Conservation (phyloP, 2,329 filamentous ascomycete species). For the Colletotrichum graminicola region DNA sequence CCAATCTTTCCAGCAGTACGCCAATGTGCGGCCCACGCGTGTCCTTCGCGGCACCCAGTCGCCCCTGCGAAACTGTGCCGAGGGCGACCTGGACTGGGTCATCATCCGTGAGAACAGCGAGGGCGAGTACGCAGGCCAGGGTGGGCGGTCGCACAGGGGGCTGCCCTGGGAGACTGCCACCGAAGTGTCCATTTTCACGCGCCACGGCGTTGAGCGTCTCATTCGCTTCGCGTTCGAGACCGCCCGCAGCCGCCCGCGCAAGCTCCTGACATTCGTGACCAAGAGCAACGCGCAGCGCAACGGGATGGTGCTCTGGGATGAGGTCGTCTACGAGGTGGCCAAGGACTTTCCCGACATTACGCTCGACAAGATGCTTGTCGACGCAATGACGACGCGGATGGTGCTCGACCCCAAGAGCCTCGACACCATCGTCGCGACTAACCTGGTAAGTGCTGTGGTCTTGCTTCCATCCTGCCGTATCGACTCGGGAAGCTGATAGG, state of each 20-base stretch:
- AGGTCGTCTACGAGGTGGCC: constrained; percentile 67
- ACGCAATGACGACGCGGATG: constrained; percentile 64
- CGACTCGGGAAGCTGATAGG: neutral
- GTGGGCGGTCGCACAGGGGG: constrained; percentile 69
- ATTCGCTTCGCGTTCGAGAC: constrained; percentile 74
- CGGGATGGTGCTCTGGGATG: constrained; percentile 77
- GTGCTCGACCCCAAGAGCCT: constrained; percentile 68
- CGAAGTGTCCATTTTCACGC: constrained; percentile 73
- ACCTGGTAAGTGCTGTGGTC: constrained; percentile 55
- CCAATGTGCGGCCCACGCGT: constrained; percentile 73
- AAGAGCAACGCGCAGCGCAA: constrained; percentile 76
- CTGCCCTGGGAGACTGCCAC: constrained; percentile 71
- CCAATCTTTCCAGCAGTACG: constrained; percentile 74
- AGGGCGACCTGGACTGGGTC: constrained; percentile 72
- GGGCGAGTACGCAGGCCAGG: constrained; percentile 74
- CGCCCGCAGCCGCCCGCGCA: constrained; percentile 63
- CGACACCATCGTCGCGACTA: constrained; percentile 74
- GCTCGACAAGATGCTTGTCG: constrained; percentile 74
- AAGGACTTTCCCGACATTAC: constrained; percentile 70
- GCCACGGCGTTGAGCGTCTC: constrained; percentile 69
- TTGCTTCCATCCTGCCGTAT: too few species aligned
- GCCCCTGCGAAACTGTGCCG: constrained; percentile 61
- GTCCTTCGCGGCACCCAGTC: constrained; percentile 70
- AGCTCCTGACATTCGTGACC: constrained; percentile 72
- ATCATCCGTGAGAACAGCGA: constrained; percentile 76